Conservation (phyloP, 495 filamentous ascomycete genomes). For the Entonaema liquescens region DNA sequence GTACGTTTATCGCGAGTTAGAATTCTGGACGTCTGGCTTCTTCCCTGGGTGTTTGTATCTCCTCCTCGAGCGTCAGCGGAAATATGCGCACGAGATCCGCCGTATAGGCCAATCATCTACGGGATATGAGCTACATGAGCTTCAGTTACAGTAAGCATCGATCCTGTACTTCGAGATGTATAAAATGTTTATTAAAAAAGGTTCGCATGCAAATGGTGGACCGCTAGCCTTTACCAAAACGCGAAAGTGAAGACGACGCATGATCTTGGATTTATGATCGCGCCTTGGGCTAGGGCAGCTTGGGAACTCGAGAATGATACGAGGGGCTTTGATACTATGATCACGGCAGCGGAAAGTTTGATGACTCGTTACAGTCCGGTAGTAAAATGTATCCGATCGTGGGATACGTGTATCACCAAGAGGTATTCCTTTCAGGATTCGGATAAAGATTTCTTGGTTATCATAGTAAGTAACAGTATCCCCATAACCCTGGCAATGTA, state of each 20-base stretch:
- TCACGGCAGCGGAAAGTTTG: slow-evolving; percentile 51
- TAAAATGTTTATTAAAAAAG: not conserved
- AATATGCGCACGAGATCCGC: slow-evolving; percentile 8
- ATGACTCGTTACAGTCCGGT: slow-evolving; percentile 48
- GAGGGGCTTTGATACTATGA: not conserved
- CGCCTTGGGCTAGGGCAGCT: not conserved
- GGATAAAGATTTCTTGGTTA: slow-evolving; percentile 50
- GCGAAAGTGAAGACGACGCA: not conserved
- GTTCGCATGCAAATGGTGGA: not conserved
- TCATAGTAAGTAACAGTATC: slow-evolving; percentile 41
- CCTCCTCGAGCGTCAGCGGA: slow-evolving; percentile 45
- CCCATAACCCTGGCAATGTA: not conserved
- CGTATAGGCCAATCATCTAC: not conserved
- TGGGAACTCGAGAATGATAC: not conserved
- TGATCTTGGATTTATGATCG: not conserved
- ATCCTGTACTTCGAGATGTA: not conserved
- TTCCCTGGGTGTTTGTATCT: slow-evolving; percentile 52
- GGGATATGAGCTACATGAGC: not conserved
- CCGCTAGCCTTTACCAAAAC: not conserved
- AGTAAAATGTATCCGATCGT: slow-evolving; percentile 51
- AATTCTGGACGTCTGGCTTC: slow-evolving; percentile 58
- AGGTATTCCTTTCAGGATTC: slow-evolving; percentile 41
- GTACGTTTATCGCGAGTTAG: slow-evolving; percentile 49
- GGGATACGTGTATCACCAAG: slow-evolving; percentile 47
- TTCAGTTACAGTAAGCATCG: not conserved